Evolutionary conservation across 768 basidiomycete species (phyloP).

Genomic region (Mycena haematopus): DNA sequence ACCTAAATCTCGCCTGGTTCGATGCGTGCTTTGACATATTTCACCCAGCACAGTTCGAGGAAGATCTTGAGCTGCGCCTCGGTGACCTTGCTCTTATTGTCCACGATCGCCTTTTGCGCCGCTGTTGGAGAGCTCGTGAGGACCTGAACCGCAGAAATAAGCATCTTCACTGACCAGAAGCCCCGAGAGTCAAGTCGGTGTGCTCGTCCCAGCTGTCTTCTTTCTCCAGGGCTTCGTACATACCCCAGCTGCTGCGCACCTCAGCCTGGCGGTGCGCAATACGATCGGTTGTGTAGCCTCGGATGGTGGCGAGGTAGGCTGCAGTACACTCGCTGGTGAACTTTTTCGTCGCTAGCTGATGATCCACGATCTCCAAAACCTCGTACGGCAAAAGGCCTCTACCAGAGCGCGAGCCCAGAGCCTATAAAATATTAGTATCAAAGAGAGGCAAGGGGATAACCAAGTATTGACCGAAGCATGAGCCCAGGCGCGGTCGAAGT

Average conservation of each 20-base stretch:
- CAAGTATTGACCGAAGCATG: conserved; percentile 71
- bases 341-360: conserved; percentile 59
- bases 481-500: conserved; percentile 85
- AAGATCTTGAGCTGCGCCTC: conserved; percentile 79
- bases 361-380: conserved; percentile 74
- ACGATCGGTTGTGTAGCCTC: conserved; percentile 71
- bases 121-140: conserved; percentile 41
- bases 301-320: conserved; percentile 71
- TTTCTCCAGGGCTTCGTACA: conserved; percentile 83
- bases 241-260: conserved; percentile 73
- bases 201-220: conserved; percentile 79
- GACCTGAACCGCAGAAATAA: conserved; percentile 16
- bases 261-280: conserved; percentile 71
- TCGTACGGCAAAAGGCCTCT: conserved; percentile 85
- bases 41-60: conserved; percentile 87
- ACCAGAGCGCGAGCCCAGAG: conserved; percentile 63
- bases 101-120: conserved; percentile 76
- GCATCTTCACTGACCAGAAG: conserved; percentile 57
- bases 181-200: conserved; percentile 78
- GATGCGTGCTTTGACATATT: conserved; percentile 94
- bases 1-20: conserved; percentile 72
- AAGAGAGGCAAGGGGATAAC: not conserved
- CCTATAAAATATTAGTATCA: conserved; percentile 47
- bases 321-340: conserved; percentile 76
- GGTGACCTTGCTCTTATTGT: conserved; percentile 92